These are phyloP conservation scores for Microbotryum scabiosae DNA, from an alignment of 1,284 basidiomycete genomes.

Conservation along the genomic window DNA sequence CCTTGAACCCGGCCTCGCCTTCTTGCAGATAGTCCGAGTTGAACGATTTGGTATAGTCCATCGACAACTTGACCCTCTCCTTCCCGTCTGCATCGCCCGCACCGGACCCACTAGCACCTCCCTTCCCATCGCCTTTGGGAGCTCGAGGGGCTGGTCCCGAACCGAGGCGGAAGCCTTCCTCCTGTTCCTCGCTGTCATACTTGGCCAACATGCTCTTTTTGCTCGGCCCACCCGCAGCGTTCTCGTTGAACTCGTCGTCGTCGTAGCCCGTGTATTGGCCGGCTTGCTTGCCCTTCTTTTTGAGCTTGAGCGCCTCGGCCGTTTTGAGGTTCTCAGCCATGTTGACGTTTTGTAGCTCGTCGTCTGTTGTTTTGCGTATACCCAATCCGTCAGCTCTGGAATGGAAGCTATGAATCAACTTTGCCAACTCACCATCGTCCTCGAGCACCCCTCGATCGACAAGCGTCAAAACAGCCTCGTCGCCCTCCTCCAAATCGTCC, in stretches of 20 bases:
- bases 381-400: background rate
- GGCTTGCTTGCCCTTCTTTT: slow-evolving; percentile 63
- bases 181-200: slow-evolving; percentile 69
- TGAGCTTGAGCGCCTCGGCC: slow-evolving; percentile 69
- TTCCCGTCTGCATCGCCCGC: slow-evolving; percentile 58
- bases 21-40: slow-evolving; percentile 84
- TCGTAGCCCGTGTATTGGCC: slow-evolving; percentile 87
- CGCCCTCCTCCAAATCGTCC: slow-evolving; percentile 81
- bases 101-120: slow-evolving; percentile 45
- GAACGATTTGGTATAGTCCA: slow-evolving; percentile 83
- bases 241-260: slow-evolving; percentile 45
- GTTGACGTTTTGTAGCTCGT: slow-evolving; percentile 90
- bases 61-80: slow-evolving; percentile 62
- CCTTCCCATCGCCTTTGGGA: slow-evolving; percentile 35
- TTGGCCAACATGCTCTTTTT: slow-evolving; percentile 81
- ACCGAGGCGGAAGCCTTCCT: slow-evolving; percentile 31
- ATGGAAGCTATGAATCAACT: slow-evolving; percentile 3
- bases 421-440: slow-evolving; percentile 60
- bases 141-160: slow-evolving; percentile 17
- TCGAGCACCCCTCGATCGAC: slow-evolving; percentile 91
- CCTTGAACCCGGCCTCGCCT: slow-evolving; percentile 83
- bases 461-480: slow-evolving; percentile 88
- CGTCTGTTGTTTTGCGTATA: slow-evolving; percentile 53
- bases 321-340: slow-evolving; percentile 76
- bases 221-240: background rate